These are phyloP conservation scores for Dendrobium officinale DNA, from an alignment of 106 monocot species.

Conservation along the genomic window DNA sequence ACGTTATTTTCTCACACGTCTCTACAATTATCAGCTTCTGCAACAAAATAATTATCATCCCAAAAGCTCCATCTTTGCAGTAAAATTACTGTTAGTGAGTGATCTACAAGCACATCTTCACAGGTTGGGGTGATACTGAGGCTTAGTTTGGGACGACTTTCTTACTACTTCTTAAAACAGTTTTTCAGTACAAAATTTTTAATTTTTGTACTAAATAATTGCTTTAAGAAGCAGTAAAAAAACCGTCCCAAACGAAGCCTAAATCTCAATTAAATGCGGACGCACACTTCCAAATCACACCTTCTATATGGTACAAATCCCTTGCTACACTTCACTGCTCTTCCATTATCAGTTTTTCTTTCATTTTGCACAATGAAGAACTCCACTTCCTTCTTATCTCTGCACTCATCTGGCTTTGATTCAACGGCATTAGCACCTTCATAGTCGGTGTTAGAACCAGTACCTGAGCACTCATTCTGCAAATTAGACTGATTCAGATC, in stretches of 20 bases:
- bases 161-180: too few species aligned
- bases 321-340: background rate
- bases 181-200: too few species aligned
- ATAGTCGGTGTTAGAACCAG: background rate
- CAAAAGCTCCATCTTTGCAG: background rate
- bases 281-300: background rate
- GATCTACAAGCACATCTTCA: conserved; percentile 3
- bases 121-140: background rate
- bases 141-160: too few species aligned
- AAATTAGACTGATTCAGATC: background rate
- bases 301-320: conserved; percentile 7
- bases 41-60: background rate
- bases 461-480: background rate
- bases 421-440: background rate
- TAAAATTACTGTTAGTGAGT: background rate
- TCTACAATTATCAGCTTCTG: background rate
- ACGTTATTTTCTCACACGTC: too few species aligned
- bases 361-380: background rate
- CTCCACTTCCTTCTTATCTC: background rate
- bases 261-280: background rate
- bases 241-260: too few species aligned
- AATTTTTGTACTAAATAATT: too few species aligned
- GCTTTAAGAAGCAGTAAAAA: too few species aligned
- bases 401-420: background rate
- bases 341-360: background rate